These are phyloP conservation scores for Hordeum pubiflorum DNA, from an alignment of 202 grass and related monocot genomes.

Conservation along the genomic window DNA sequence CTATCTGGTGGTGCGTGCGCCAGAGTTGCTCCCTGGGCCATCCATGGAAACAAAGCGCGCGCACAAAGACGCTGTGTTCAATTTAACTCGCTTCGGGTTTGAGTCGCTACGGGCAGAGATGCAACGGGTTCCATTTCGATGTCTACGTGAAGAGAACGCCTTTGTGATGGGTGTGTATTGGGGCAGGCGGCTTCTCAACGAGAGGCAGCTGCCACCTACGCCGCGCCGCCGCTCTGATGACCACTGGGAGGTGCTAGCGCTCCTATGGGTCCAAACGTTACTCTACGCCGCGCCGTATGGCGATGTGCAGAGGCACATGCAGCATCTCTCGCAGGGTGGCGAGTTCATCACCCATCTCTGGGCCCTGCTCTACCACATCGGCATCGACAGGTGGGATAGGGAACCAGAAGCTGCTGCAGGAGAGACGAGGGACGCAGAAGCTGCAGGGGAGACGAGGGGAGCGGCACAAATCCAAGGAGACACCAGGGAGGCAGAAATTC, in stretches of 20 bases:
- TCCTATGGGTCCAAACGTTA: background rate
- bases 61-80: no score
- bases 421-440: no score
- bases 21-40: background rate
- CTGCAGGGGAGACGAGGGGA: no score
- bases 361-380: conserved; percentile 2
- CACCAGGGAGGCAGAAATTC: no score
- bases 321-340: background rate
- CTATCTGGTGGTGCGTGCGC: background rate
- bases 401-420: no score
- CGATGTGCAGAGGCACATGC: background rate
- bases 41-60: background rate
- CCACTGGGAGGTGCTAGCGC: background rate
- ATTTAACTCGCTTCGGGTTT: no score
- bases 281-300: background rate
- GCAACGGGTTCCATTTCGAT: no score
- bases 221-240: background rate
- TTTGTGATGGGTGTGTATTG: no score
- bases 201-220: background rate
- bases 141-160: no score
- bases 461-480: no score
- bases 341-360: background rate
- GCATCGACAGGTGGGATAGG: background rate
- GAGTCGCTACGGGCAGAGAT: no score
- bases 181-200: background rate